Conservation (phyloP, 1,139 yeast species). For the Debaryomyces udenii region DNA sequence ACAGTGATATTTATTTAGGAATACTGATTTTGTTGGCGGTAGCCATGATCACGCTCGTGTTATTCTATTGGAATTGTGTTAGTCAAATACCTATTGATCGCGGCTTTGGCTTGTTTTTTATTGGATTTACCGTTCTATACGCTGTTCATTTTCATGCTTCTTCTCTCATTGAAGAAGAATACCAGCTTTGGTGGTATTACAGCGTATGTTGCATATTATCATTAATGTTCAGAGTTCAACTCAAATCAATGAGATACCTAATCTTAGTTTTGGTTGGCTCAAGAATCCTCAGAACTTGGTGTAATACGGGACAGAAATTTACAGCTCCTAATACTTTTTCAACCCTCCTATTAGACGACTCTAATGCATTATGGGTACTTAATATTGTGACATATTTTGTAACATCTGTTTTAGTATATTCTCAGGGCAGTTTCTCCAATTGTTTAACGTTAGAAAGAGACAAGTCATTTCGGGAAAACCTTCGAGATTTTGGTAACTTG, state of each 20-base stretch:
- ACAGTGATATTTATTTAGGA: slow-evolving; percentile 53
- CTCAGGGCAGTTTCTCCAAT: slow-evolving; percentile 32
- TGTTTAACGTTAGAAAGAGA: slow-evolving; percentile 15
- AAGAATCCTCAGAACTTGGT: slow-evolving; percentile 81
- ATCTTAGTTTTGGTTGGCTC: slow-evolving; percentile 42
- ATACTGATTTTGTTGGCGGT: slow-evolving; percentile 36
- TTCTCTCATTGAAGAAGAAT: slow-evolving; percentile 95
- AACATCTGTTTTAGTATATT: slow-evolving; percentile 24
- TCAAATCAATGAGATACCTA: slow-evolving; percentile 20
- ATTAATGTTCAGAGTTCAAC: slow-evolving; percentile 18
- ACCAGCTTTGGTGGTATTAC: slow-evolving; percentile 93
- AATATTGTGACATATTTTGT: slow-evolving; percentile 43
- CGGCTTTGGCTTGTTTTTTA: slow-evolving; percentile 25
- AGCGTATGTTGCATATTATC: slow-evolving; percentile 32
- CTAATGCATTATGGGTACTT: slow-evolving; percentile 51
- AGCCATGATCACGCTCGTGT: slow-evolving; percentile 25
- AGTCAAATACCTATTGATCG: slow-evolving; percentile 14
- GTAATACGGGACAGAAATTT: slow-evolving; percentile 85
- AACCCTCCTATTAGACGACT: slow-evolving; percentile 43
- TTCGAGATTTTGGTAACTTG: slow-evolving; percentile 28
- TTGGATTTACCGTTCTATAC: slow-evolving; percentile 45
- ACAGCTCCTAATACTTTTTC: slow-evolving; percentile 48
- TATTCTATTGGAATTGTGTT: slow-evolving; percentile 21
- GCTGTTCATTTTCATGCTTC: slow-evolving; percentile 79
- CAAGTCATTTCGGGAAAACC: slow-evolving; percentile 11